These are phyloP conservation scores for Arabidopsis arenosa DNA, from an alignment of 345 rosid genomes.

Conservation along the genomic window DNA sequence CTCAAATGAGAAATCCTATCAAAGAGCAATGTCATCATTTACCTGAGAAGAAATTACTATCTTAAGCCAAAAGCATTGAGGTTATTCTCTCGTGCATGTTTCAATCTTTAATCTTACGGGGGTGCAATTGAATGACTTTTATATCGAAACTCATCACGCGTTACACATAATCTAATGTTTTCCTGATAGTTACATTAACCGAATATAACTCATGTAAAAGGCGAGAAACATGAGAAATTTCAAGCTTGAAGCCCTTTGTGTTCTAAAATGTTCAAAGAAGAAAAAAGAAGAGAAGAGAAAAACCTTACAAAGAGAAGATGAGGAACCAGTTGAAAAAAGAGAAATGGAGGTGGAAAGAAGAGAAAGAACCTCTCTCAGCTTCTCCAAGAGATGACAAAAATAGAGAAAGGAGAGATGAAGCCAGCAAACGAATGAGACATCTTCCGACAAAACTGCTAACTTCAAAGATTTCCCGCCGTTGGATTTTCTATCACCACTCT, in stretches of 20 bases:
- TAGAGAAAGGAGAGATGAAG: constrained; percentile 16
- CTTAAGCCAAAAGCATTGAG: background rate
- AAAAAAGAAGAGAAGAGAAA: constrained; percentile 2
- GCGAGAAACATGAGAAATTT: background rate
- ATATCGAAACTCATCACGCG: no score
- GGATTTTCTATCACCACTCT: background rate
- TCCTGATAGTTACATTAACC: no score
- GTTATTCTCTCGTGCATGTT: background rate
- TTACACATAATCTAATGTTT: no score
- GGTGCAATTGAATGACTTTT: no score
- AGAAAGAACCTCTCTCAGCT: constrained; percentile 21
- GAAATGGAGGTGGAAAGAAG: constrained; percentile 31
- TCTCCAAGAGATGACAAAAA: constrained; percentile 29
- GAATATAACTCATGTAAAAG: background rate
- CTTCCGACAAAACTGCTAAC: constrained; percentile 39
- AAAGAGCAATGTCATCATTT: constrained; percentile 22
- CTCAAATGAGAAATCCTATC: constrained; percentile 11
- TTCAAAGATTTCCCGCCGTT: constrained; percentile 31
- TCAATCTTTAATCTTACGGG: no score
- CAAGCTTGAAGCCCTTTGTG: constrained; percentile 19
- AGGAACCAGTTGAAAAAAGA: constrained; percentile 1
- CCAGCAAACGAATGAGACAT: constrained; percentile 30
- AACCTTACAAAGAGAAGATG: constrained; percentile 23
- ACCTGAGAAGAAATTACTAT: constrained; percentile 9
- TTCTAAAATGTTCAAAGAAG: background rate